Conservation (phyloP, 2,329 filamentous ascomycete genomes). For the Dactylellina leptospora region DNA sequence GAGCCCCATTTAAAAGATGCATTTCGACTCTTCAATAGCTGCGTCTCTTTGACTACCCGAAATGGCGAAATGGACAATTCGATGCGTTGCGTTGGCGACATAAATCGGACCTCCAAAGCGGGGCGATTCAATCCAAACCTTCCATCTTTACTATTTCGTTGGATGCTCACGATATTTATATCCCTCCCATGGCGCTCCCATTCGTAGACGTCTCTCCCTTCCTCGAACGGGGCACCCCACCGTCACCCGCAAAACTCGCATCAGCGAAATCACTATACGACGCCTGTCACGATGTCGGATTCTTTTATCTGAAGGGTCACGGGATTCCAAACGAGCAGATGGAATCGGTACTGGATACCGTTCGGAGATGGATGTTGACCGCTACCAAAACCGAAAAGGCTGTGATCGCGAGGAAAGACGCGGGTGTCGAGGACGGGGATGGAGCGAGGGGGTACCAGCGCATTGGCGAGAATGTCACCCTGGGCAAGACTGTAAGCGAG, state of each 20-base stretch:
- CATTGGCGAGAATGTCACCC: conserved; percentile 57
- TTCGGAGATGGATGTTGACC: conserved; percentile 55
- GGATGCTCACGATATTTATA: neutral
- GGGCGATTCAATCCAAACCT: no score
- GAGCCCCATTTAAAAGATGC: neutral
- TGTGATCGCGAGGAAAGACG: conserved; percentile 51
- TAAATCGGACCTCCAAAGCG: neutral
- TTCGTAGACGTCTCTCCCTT: conserved; percentile 49
- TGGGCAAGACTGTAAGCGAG: conserved; percentile 54
- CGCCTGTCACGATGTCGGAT: conserved; percentile 56
- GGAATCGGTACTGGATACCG: conserved; percentile 39
- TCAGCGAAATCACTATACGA: conserved; percentile 60
- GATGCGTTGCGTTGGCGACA: neutral
- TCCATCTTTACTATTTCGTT: no score
- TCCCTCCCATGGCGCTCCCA: conserved; percentile 29
- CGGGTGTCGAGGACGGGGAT: conserved; percentile 53
- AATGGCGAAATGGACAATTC: neutral
- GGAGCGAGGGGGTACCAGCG: conserved; percentile 56
- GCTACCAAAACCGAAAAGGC: conserved; percentile 54
- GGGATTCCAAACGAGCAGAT: conserved; percentile 25
- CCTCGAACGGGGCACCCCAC: conserved; percentile 14
- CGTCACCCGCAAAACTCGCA: conserved; percentile 55
- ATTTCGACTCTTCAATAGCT: no score
- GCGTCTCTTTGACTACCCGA: no score
- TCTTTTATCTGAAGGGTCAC: conserved; percentile 57